Percentiles rank a stretch among this genome's conserved stretches.
These are phyloP conservation scores for Panicum hallii DNA, from an alignment of 202 grass and related monocot species.

Conservation along the genomic window DNA sequence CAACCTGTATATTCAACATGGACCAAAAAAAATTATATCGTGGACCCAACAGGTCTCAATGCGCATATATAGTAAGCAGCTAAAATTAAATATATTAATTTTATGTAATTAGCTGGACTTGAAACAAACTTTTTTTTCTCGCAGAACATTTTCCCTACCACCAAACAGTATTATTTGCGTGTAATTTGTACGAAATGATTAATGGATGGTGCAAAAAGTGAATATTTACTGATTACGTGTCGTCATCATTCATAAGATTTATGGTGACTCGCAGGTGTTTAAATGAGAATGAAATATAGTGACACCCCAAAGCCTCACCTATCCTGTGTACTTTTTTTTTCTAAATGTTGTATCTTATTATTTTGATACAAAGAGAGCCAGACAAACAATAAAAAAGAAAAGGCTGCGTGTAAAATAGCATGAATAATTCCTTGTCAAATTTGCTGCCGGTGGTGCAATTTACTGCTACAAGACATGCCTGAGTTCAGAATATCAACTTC, in stretches of 20 bases:
- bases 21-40: neutral
- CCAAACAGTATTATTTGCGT: neutral
- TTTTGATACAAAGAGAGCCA: neutral
- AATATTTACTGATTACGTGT: too few species aligned
- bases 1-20: neutral
- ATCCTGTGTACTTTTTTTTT: too few species aligned
- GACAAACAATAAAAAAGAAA: neutral
- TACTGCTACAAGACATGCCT: neutral
- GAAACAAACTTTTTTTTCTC: neutral
- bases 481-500: slow-evolving; percentile 16
- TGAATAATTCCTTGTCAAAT: neutral
- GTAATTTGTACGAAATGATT: neutral
- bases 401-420: neutral
- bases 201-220: neutral
- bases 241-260: too few species aligned
- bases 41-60: neutral
- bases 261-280: too few species aligned
- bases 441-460: neutral
- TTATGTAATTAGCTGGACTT: neutral
- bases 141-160: neutral
- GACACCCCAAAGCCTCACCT: too few species aligned
- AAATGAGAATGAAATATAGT: too few species aligned
- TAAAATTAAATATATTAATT: neutral
- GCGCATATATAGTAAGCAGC: neutral
- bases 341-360: neutral